Base-by-base conservation (phyloP, 78 protist genomes). In the Creolimax fragrantissima region DNA sequence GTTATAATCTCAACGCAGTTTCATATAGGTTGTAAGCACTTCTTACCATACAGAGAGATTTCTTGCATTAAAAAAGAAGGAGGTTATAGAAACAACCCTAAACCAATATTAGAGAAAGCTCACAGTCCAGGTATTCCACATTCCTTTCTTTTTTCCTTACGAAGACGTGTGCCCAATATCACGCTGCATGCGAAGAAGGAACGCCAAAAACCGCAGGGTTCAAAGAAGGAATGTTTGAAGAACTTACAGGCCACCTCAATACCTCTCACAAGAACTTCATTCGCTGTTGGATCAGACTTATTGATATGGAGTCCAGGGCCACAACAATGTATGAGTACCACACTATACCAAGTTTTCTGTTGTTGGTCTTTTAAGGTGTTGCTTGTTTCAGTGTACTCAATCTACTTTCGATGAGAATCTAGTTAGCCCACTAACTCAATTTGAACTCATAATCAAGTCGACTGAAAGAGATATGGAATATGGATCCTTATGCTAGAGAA, bases 221-320 rank as follows among this genome's bases (percentile, higher is more conserved):
- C 24, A 17, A 17, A 5, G 95, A 42, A 5, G 81, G 3, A 3
- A 3, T 44, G 0, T 91, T 90, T n/a, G 89, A 24, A 7, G 88
- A 2, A 42, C 41, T 5, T 11, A 88, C 93, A 47, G 44, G 36
- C 6, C 93, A 93, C 47, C 92, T 93, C 32, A 5, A 66, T 4
- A 17, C 35, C 2, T 7, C 74, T 32, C 92, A 93, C 81, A 17
- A 32, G n/a, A 90, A 5, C 45, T 93, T 35, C 84, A 41, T 93
- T n/a, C 7, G 5, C 47, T 7, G 37, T 35, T 93, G 95, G 93
- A 17, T 42, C 39, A 2, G 3, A 3, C 24, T 90, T n/a, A 45
- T 93, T 4, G 43, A 41, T 4, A 35, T 84, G 44, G 95, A 93
- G 85, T 43, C 37, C 39, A 83, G 42, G 24, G 43, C 11, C 45